Conservation (phyloP, 176 grass and related monocot species). For the Pontederia paniculata region DNA sequence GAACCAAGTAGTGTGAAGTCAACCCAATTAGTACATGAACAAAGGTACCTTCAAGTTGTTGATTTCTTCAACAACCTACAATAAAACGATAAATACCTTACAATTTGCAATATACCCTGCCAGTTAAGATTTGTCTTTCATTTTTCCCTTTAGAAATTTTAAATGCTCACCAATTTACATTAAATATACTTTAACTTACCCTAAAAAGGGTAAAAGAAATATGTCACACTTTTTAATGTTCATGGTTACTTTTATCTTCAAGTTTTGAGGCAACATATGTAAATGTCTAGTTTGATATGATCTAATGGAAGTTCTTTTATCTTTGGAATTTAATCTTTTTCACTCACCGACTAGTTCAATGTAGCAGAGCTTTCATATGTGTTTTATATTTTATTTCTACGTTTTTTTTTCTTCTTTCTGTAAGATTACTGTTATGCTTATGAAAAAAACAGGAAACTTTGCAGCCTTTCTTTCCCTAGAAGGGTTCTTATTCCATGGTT, state of each 20-base stretch:
- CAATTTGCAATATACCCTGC: neutral
- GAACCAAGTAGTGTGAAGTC: slow-evolving; percentile 30
- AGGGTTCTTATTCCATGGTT: slow-evolving; percentile 78
- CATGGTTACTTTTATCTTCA: too few relatives aligned
- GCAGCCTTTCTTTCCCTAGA: slow-evolving; percentile 56
- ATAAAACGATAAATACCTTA: neutral
- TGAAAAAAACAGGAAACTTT: slow-evolving; percentile 53
- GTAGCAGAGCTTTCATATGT: neutral
- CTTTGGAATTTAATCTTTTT: neutral
- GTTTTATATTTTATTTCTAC: too few relatives aligned
- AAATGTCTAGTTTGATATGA: too few relatives aligned
- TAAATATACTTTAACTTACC: too few relatives aligned
- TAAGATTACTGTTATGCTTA: neutral
- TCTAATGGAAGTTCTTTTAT: neutral
- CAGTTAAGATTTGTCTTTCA: neutral
- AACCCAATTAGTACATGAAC: slow-evolving; percentile 43
- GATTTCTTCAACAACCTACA: neutral
- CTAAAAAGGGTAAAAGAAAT: too few relatives aligned
- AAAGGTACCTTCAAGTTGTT: slow-evolving; percentile 36
- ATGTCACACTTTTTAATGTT: too few relatives aligned
- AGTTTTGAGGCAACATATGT: too few relatives aligned
- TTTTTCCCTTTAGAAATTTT: too few relatives aligned
- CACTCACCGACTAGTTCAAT: neutral
- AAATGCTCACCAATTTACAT: too few relatives aligned
- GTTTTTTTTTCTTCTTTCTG: too few relatives aligned